These are phyloP conservation scores for Monosporascus sp. DNA, from an alignment of 2,329 filamentous ascomycete genomes.

Conservation along the genomic window DNA sequence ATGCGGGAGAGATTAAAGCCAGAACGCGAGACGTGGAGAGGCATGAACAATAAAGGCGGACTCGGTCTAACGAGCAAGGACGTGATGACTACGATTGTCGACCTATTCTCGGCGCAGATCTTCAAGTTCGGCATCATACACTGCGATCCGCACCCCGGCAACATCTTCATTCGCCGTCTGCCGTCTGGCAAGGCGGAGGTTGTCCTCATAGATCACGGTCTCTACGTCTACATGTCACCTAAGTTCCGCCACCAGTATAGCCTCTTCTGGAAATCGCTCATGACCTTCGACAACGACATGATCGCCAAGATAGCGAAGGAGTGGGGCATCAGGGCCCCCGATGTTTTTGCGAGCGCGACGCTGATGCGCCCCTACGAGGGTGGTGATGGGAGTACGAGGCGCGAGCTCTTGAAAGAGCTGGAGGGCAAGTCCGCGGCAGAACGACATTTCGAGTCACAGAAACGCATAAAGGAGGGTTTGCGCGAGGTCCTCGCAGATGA, in stretches of 20 bases:
- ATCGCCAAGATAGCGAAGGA: constrained; percentile 64
- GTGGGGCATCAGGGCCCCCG: constrained; percentile 86
- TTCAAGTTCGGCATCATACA: constrained; percentile 95
- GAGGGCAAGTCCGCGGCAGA: constrained; percentile 57
- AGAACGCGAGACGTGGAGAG: constrained; percentile 72
- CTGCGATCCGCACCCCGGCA: constrained; percentile 95
- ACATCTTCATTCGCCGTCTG: constrained; percentile 88
- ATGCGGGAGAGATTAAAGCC: constrained; percentile 66
- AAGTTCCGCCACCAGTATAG: constrained; percentile 82
- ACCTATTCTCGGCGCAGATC: constrained; percentile 95
- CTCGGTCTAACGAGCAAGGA: constrained; percentile 77
- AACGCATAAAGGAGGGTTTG: constrained; percentile 66
- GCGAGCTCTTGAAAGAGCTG: constrained; percentile 61
- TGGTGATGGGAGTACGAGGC: constrained; percentile 63
- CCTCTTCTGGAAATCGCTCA: constrained; percentile 86
- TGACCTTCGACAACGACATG: constrained; percentile 87
- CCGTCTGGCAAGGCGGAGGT: constrained; percentile 81
- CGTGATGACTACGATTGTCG: constrained; percentile 95
- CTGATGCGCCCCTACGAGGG: constrained; percentile 88
- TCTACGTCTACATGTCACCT: constrained; percentile 87
- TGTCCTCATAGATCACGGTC: constrained; percentile 92
- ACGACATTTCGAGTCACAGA: constrained; percentile 85
- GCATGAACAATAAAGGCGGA: constrained; percentile 66
- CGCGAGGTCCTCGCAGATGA: constrained; percentile 74
- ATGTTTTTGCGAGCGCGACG: constrained; percentile 87